Conservation (phyloP, 176 grass and related monocot genomes). For the Raddia guianensis region DNA sequence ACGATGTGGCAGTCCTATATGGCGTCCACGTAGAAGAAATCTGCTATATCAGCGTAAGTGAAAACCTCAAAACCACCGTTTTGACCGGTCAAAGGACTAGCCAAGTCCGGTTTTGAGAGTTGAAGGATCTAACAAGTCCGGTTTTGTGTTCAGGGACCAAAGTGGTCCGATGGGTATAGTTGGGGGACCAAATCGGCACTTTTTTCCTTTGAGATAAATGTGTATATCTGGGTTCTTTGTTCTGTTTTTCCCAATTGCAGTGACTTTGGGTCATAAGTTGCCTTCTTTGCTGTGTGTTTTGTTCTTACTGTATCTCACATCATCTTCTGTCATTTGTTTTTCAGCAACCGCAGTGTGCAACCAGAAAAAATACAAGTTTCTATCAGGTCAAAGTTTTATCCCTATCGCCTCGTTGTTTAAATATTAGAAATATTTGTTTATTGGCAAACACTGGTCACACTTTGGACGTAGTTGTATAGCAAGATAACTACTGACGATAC, state of each 20-base stretch:
- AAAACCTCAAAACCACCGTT: no score
- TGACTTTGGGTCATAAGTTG: background rate
- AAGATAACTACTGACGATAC: background rate
- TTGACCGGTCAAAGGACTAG: no score
- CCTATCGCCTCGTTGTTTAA: background rate
- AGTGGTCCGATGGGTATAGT: no score
- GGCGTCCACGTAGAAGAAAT: no score
- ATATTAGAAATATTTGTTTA: background rate
- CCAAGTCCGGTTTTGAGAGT: no score
- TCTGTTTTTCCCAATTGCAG: background rate
- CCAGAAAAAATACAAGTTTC: constrained; percentile 72
- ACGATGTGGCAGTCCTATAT: no score
- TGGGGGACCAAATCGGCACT: no score
- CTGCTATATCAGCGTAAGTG: no score
- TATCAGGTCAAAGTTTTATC: constrained; percentile 61
- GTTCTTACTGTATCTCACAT: constrained; percentile 21
- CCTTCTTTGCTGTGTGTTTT: background rate
- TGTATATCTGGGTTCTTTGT: background rate
- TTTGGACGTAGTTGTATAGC: background rate
- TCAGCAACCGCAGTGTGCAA: constrained; percentile 65
- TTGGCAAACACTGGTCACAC: background rate
- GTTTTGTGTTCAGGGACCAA: no score
- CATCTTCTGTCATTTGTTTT: constrained; percentile 13
- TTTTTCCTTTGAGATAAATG: background rate
- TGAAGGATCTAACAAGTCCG: no score